phyloP scores from a whole-genome alignment of 2,329 filamentous ascomycete species.

The Neopestalotiopsis sp. region DNA sequence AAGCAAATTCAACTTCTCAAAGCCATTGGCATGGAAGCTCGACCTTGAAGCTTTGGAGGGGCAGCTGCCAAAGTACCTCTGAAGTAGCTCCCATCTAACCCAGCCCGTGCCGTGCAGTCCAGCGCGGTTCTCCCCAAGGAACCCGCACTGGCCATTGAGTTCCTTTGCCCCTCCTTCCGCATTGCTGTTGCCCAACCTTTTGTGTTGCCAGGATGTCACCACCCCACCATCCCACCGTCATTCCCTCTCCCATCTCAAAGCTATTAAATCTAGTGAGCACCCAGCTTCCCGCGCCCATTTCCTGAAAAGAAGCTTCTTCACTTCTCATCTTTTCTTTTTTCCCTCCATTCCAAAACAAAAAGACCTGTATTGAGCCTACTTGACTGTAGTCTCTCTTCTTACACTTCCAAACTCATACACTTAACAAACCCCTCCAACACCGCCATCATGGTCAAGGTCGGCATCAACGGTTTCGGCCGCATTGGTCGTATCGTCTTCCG shows the following conservation, averaged over 20 bases:
- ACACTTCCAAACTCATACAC: neutral
- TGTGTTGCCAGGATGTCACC: conserved; percentile 16
- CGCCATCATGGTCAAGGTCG: conserved; percentile 73
- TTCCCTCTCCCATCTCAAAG: conserved; percentile 12
- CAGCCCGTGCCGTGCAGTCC: neutral
- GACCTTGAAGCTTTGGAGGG: conserved; percentile 1
- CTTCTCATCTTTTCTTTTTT: conserved; percentile 8
- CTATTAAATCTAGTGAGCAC: conserved; percentile 16
- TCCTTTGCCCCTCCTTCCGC: conserved; percentile 16
- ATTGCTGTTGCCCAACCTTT: conserved; percentile 16
- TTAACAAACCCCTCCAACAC: conserved; percentile 10
- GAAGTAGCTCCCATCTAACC: conserved; percentile 14
- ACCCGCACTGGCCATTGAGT: conserved; percentile 6
- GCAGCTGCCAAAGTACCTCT: conserved; percentile 12
- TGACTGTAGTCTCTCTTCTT: neutral
- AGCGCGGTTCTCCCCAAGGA: neutral
- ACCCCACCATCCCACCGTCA: conserved; percentile 18
- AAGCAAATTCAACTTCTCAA: neutral
- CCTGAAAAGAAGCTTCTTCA: neutral
- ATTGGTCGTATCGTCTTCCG: conserved; percentile 99
- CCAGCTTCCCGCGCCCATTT: neutral
- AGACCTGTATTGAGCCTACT: neutral
- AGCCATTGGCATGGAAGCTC: neutral
- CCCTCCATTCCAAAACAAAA: neutral
- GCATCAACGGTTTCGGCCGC: conserved; percentile 99